A percentile compares a stretch with the other conserved stretches of the same genome.
phyloP scores from a whole-genome alignment of 768 basidiomycete species.

The Podaxis sp. region DNA sequence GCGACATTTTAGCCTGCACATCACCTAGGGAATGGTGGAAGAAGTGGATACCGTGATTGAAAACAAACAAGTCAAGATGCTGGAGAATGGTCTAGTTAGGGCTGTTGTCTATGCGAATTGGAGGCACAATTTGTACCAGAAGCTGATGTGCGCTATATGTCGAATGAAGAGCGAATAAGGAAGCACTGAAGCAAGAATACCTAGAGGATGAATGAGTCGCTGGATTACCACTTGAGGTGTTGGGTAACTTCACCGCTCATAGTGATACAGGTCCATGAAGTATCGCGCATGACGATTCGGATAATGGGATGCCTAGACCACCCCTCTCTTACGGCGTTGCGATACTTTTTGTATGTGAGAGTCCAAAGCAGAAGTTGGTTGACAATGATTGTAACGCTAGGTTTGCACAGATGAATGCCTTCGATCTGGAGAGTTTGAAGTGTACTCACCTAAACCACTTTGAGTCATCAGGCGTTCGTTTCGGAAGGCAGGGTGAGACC shows the following conservation, averaged over 20 bases:
- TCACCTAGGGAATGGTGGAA: background rate
- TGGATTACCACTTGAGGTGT: background rate
- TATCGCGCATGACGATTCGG: background rate
- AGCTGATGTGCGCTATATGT: background rate
- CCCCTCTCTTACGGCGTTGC: background rate
- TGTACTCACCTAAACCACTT: background rate
- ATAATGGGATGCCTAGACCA: background rate
- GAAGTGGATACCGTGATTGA: background rate
- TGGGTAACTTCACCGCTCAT: background rate
- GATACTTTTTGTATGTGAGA: conserved; percentile 1
- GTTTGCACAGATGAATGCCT: background rate
- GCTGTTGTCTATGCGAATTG: no score
- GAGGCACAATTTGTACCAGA: background rate
- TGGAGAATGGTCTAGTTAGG: background rate
- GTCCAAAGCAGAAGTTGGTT: background rate
- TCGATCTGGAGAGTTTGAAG: background rate
- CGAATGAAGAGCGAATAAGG: background rate
- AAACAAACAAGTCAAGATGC: background rate
- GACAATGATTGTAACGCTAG: background rate
- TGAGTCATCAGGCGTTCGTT: background rate
- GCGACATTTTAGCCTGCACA: background rate
- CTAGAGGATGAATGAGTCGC: background rate
- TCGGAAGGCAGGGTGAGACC: background rate
- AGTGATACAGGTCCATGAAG: background rate
- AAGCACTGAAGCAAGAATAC: background rate